Evolutionary conservation across 768 basidiomycete genomes (phyloP).

Genomic region (Rhizopogon salebrosus): DNA sequence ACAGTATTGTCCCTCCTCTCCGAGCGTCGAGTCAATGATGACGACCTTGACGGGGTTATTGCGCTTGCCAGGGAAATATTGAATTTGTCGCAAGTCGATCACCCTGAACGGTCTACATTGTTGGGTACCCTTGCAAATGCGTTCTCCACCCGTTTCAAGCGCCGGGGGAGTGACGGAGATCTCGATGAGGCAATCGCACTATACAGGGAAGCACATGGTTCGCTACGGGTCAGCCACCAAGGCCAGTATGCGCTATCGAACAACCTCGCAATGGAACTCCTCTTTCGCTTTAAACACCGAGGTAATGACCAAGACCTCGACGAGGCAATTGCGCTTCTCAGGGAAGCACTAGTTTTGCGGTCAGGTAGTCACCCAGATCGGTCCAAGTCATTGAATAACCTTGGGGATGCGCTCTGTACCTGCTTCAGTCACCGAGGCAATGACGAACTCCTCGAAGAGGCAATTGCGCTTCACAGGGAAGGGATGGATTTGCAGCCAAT

Average conservation of each 20-base stretch:
- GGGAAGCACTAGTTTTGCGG: constrained; percentile 8
- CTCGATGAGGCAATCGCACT: background rate
- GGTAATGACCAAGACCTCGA: constrained; percentile 1
- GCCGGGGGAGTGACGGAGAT: background rate
- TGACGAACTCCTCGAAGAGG: too few species aligned
- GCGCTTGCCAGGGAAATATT: constrained; percentile 9
- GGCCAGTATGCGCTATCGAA: too few species aligned
- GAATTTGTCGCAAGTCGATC: background rate
- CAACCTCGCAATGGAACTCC: constrained; percentile 8
- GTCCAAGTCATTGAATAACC: constrained; percentile 4
- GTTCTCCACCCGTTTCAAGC: background rate
- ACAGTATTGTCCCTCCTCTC: too few species aligned
- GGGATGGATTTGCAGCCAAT: too few species aligned
- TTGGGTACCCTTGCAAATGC: too few species aligned
- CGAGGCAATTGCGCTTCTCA: background rate
- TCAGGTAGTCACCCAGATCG: constrained; percentile 8
- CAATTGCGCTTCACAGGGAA: too few species aligned
- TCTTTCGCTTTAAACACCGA: constrained; percentile 2
- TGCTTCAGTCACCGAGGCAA: background rate
- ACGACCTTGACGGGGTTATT: constrained; percentile 12
- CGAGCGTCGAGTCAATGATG: background rate
- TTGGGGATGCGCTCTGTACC: constrained; percentile 8
- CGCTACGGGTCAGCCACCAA: constrained; percentile 4
- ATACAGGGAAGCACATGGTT: constrained; percentile 5
- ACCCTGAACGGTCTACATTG: too few species aligned